Evolutionary conservation across 257 asterid species (phyloP), one percentile per base, ranked within the genome.

Genomic region (Solanum ossicruentum): DNA sequence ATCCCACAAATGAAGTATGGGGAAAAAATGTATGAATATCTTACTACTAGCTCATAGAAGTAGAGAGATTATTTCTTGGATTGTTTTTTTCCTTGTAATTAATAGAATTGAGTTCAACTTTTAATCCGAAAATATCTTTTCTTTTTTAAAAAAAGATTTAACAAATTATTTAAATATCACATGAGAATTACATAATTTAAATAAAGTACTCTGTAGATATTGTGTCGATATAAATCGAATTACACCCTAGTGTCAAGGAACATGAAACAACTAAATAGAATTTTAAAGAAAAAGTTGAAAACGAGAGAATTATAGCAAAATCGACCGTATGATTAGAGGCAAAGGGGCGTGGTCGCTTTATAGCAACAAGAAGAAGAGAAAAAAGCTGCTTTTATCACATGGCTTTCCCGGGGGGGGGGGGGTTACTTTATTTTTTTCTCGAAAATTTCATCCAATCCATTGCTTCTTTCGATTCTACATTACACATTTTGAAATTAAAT

Each of bases 281-380:
- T 32, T 32, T 9, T 9, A 57, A 20, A 36, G 26, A 8, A 13
- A 16, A 85, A 71, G 83, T 58, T 57, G 28, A 43, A 75, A 88
- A 84, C 85, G 57, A 52, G n/a, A n/a, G 28, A 95, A 91, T 92
- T 75, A 91, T 92, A 88, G 85, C 83, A 87, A 92, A 91, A 93
- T 89, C 90, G 97, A 94, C 93, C 92, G 85, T 82, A 94, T 93
- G 93, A 94, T 94, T 93, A 94, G 86, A 85, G 87, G 90, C 91
- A 90, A 93, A 91, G 86, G 86, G 90, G 97, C 96, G 94, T 93
- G 98, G 92, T 88, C 78, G 75, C 91, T 88, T 95, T 90, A 83
- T 69, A 28, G 77, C 85, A 83, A 28, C 20, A 36, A 66, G 65
- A 32, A 83, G 51, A 86, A 61, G 84, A 84, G 87, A 83, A 81